These are phyloP conservation scores for Epichloe baconii DNA, from an alignment of 2,329 filamentous ascomycete genomes.

Conservation along the genomic window DNA sequence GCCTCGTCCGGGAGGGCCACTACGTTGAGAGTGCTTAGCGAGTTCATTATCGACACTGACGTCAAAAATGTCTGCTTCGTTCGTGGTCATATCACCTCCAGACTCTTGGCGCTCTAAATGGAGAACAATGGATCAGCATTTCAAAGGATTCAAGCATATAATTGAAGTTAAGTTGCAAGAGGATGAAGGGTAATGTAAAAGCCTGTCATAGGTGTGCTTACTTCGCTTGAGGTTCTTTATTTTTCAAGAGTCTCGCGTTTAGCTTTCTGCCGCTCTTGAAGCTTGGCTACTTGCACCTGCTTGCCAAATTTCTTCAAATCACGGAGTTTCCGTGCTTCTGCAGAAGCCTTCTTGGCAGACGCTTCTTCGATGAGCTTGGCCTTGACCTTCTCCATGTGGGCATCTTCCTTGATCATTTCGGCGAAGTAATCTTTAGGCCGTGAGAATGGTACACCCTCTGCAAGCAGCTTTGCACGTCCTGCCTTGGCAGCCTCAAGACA, in stretches of 20 bases:
- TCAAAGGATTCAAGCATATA: too few relatives aligned
- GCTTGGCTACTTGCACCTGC: constrained; percentile 89
- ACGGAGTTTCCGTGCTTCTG: constrained; percentile 80
- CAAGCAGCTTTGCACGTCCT: constrained; percentile 61
- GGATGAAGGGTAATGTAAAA: background rate
- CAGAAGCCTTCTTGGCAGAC: constrained; percentile 78
- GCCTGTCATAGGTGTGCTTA: constrained; percentile 31
- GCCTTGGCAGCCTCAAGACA: constrained; percentile 64
- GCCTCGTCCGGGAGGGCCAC: constrained; percentile 24
- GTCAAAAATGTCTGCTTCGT: constrained; percentile 83
- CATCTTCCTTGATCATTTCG: constrained; percentile 97
- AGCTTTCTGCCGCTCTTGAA: constrained; percentile 85
- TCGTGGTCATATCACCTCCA: constrained; percentile 45
- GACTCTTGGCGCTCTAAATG: constrained; percentile 70
- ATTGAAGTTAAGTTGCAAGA: background rate
- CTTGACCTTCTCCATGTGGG: constrained; percentile 96
- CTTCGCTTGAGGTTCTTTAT: constrained; percentile 92
- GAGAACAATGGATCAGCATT: background rate
- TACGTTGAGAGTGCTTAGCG: constrained; percentile 23
- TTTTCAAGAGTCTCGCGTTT: constrained; percentile 88
- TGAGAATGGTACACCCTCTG: constrained; percentile 75
- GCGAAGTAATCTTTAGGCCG: constrained; percentile 93
- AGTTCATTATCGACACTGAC: constrained; percentile 65
- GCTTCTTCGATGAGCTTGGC: constrained; percentile 86
- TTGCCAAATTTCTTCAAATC: constrained; percentile 99